These are phyloP conservation scores for Epichloe uncinata DNA, from an alignment of 2,329 filamentous ascomycete species.

Conservation along the genomic window DNA sequence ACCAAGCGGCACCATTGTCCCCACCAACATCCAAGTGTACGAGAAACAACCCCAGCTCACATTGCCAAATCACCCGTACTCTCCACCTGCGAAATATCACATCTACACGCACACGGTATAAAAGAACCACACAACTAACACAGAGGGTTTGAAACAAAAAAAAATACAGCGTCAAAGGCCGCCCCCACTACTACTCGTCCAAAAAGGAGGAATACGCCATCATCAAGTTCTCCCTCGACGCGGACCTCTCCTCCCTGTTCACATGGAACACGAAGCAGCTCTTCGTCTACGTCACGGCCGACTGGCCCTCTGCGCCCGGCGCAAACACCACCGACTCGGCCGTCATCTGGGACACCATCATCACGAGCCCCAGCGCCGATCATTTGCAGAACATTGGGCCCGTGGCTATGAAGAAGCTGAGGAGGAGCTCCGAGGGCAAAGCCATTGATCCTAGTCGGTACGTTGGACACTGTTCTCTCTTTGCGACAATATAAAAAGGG, in stretches of 20 bases:
- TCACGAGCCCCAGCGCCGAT: slow-evolving; percentile 58
- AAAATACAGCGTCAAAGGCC: slow-evolving; percentile 59
- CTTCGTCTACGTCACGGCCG: slow-evolving; percentile 89
- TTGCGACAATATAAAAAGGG: too few relatives aligned
- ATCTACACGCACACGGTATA: not conserved
- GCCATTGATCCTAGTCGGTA: slow-evolving; percentile 44
- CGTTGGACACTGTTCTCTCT: slow-evolving; percentile 6
- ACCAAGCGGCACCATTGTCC: slow-evolving; percentile 46
- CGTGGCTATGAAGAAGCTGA: slow-evolving; percentile 48
- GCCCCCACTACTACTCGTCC: slow-evolving; percentile 88
- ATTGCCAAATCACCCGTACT: not conserved
- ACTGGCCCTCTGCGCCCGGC: slow-evolving; percentile 36
- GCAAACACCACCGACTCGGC: slow-evolving; percentile 48
- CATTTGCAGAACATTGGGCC: slow-evolving; percentile 48
- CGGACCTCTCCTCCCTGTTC: slow-evolving; percentile 84
- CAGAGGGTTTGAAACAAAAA: not conserved
- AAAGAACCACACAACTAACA: not conserved
- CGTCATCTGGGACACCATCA: slow-evolving; percentile 93
- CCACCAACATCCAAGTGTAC: slow-evolving; percentile 79
- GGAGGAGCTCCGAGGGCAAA: slow-evolving; percentile 45
- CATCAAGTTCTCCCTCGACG: slow-evolving; percentile 84
- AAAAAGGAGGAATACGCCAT: slow-evolving; percentile 95
- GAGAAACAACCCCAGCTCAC: slow-evolving; percentile 12
- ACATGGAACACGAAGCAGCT: slow-evolving; percentile 99
- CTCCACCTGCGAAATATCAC: not conserved